Evolutionary conservation across 75 land plant genomes (phyloP), one percentile per base, ranked within the genome.

Genomic region (Selaginella tamariscina): DNA sequence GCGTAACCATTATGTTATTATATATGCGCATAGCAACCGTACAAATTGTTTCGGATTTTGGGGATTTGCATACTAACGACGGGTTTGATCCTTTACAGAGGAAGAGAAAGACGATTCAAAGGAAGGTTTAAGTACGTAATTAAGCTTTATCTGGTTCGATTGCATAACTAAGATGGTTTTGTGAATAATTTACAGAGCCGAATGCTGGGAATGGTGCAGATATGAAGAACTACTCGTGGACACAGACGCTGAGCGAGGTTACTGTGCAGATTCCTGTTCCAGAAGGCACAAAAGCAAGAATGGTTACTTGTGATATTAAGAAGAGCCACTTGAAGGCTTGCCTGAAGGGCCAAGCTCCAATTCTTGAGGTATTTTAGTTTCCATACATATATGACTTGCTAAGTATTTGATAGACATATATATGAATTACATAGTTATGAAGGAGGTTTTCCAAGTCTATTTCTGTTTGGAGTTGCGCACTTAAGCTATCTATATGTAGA

Each of bases 141-240:
- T n/a, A n/a, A n/a, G n/a, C n/a, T n/a, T n/a, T n/a, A n/a, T n/a
- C n/a, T n/a, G n/a, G n/a, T n/a, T n/a, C n/a, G n/a, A 30, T 68
- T 75, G 33, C 39, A 29, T 31, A 23, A 11, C 20, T 20, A n/a
- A n/a, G n/a, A n/a, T n/a, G n/a, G n/a, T n/a, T n/a, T n/a, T n/a
- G n/a, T n/a, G n/a, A n/a, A n/a, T n/a, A n/a, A n/a, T n/a, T 8
- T 31, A 31, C 70, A 91, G 97, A 49, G 27, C 94, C 97, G 31
- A 91, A 91, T 54, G 56, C 73, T 27, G 87, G 94, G 20, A 91
- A 91, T 79, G 97, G 97, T 24, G 79, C 85, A 31, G 94, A 91
- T 67, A 69, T 86, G n/a, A 94, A 86, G 49, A 88, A 86, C 8
- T 88, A 91, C 55, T 84, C 89, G 0, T 91, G 94, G 97, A 79